Evolutionary conservation across 495 filamentous ascomycete genomes (phyloP).

Genomic region (Letharia lupina): DNA sequence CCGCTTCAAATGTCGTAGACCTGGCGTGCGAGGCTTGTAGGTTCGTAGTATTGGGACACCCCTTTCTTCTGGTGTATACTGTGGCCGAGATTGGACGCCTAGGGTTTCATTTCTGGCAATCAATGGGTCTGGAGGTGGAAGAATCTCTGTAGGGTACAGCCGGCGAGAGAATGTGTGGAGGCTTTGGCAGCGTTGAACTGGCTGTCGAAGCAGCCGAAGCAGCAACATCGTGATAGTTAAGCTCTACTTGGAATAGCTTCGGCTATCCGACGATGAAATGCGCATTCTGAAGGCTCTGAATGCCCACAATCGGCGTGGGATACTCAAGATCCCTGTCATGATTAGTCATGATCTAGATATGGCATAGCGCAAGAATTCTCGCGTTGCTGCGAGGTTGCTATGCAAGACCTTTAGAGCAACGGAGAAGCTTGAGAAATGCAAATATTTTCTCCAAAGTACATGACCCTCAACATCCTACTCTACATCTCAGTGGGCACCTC

Average conservation of each 20-base stretch:
- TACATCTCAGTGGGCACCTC: conserved; percentile 18
- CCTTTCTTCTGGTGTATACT: conserved; percentile 10
- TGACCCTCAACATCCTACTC: conserved; percentile 19
- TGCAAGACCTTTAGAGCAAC: conserved; percentile 12
- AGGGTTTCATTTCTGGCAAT: conserved; percentile 13
- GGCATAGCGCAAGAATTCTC: conserved; percentile 12
- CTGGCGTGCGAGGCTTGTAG: conserved; percentile 92
- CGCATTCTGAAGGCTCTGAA: background rate
- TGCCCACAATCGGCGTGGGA: background rate
- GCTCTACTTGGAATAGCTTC: background rate
- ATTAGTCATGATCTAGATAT: conserved; percentile 9
- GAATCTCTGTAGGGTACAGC: conserved; percentile 37
- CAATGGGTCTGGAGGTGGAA: conserved; percentile 28
- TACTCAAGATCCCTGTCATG: background rate
- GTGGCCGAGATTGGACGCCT: conserved; percentile 15
- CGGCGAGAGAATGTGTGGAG: conserved; percentile 39
- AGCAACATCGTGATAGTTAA: conserved; percentile 44
- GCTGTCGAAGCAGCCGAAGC: conserved; percentile 48
- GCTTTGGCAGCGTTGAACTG: conserved; percentile 36
- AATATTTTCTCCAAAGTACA: background rate
- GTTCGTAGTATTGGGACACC: conserved; percentile 47
- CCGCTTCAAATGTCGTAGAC: conserved; percentile 80
- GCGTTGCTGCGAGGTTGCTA: conserved; percentile 15
- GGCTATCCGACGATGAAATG: background rate
- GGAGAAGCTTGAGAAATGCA: conserved; percentile 19